These are phyloP conservation scores for Fusarium piperis DNA, from an alignment of 2,329 filamentous ascomycete genomes.

Conservation along the genomic window DNA sequence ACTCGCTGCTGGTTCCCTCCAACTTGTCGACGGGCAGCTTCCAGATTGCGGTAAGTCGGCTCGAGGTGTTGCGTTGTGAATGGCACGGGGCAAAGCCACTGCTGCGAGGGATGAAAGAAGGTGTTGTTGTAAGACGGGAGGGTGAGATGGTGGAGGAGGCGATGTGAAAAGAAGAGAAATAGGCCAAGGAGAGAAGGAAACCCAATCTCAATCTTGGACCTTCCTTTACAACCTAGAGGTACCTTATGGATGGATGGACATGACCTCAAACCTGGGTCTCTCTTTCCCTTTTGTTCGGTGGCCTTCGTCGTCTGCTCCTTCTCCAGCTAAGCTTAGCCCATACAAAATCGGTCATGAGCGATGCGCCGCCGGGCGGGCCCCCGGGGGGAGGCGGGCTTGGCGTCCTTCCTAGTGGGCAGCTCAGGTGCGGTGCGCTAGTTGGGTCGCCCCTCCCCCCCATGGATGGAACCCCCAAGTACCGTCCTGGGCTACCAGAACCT, in stretches of 20 bases:
- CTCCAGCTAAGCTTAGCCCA: slow-evolving; percentile 19
- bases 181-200: background rate
- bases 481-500: slow-evolving; percentile 20
- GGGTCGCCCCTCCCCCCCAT: slow-evolving; percentile 7
- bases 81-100: slow-evolving; percentile 13
- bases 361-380: slow-evolving; percentile 14
- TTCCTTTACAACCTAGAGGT: slow-evolving; percentile 6
- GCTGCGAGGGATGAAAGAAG: slow-evolving; percentile 10
- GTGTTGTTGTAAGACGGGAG: background rate
- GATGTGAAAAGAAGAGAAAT: slow-evolving; percentile 5
- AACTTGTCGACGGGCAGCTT: slow-evolving; percentile 2
- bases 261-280: slow-evolving; percentile 9
- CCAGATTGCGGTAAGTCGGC: background rate
- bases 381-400: slow-evolving; percentile 8
- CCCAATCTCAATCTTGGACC: slow-evolving; percentile 1
- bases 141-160: background rate
- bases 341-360: slow-evolving; percentile 16
- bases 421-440: slow-evolving; percentile 10
- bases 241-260: background rate
- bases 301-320: slow-evolving; percentile 22
- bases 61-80: slow-evolving; percentile 10
- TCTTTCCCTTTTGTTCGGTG: slow-evolving; percentile 17
- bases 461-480: slow-evolving; percentile 24
- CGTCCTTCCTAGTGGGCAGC: slow-evolving; percentile 12
- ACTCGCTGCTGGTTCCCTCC: slow-evolving; percentile 11